Evolutionary conservation across 2,329 filamentous ascomycete genomes (phyloP).

Genomic region (Beauveria sp.): DNA sequence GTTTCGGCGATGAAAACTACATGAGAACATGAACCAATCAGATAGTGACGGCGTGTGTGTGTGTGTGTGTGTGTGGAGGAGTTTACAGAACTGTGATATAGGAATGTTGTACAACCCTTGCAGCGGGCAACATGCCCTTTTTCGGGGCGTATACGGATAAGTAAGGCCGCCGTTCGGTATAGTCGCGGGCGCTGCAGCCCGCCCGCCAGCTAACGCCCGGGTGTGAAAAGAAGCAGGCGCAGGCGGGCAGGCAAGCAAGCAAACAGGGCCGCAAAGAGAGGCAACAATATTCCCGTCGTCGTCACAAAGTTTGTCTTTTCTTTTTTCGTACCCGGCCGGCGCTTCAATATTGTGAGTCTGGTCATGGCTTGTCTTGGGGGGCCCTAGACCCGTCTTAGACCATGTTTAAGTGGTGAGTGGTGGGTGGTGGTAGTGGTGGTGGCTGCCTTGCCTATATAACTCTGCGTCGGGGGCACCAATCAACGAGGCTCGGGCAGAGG

Average conservation of each 20-base stretch:
- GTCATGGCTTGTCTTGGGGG: background rate
- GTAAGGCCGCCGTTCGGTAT: background rate
- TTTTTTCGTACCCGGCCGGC: too few species aligned
- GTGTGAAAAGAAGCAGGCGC: too few species aligned
- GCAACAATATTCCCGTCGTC: background rate
- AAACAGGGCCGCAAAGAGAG: background rate
- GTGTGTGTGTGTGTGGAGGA: background rate
- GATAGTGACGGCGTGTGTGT: background rate
- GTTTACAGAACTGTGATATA: background rate
- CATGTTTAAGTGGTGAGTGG: background rate
- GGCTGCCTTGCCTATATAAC: background rate
- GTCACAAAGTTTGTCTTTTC: background rate
- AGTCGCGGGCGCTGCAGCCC: background rate
- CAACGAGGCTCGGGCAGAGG: too few species aligned
- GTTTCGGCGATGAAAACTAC: too few species aligned
- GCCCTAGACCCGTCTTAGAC: conserved; percentile 4
- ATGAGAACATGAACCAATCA: background rate
- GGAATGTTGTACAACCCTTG: background rate
- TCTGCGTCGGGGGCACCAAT: too few species aligned
- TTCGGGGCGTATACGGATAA: too few species aligned
- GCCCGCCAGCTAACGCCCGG: too few species aligned
- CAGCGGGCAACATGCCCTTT: too few species aligned
- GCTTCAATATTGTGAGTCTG: background rate
- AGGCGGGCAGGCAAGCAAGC: too few species aligned
- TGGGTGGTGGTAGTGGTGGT: background rate